Percentiles rank a stretch among this genome's conserved stretches.
These are phyloP conservation scores for Naumovozyma castellii DNA, from an alignment of 805 yeast species.

Conservation along the genomic window DNA sequence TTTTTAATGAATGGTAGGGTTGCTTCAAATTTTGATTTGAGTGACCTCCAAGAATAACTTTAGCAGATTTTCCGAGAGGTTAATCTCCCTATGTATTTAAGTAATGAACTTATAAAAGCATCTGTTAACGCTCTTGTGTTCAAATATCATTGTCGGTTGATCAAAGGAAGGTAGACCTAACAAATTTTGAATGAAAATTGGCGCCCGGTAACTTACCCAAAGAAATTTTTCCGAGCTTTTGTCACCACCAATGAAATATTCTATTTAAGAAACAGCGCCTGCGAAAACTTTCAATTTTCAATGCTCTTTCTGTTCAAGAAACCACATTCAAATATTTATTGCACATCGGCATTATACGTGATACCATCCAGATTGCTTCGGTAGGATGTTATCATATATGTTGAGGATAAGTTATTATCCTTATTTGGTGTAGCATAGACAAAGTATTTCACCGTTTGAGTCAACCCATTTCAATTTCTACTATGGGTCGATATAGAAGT, in stretches of 20 bases:
- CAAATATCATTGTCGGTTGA: too few relatives aligned
- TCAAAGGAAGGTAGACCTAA: too few relatives aligned
- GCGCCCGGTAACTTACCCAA: too few relatives aligned
- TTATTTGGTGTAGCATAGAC: constrained; percentile 13
- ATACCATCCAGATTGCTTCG: neutral
- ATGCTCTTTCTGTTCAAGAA: neutral
- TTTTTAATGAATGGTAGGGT: neutral
- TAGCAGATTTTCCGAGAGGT: too few relatives aligned
- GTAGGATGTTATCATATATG: constrained; percentile 1
- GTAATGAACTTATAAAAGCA: too few relatives aligned
- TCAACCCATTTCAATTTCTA: constrained; percentile 13
- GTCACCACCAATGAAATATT: too few relatives aligned
- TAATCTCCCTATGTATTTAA: too few relatives aligned
- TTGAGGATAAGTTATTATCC: neutral
- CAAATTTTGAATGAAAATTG: too few relatives aligned
- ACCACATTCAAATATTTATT: neutral
- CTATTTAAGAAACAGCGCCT: neutral
- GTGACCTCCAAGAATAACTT: too few relatives aligned
- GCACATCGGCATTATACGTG: neutral
- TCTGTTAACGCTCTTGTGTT: too few relatives aligned
- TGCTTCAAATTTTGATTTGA: neutral
- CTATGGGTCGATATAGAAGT: constrained; percentile 28
- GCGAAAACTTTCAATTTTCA: neutral
- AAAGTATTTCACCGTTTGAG: constrained; percentile 23
- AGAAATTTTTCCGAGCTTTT: neutral